Evolutionary conservation across 2,329 filamentous ascomycete species (phyloP), one percentile per base, ranked within the genome.

Genomic region (Calonectria fujianensis): DNA sequence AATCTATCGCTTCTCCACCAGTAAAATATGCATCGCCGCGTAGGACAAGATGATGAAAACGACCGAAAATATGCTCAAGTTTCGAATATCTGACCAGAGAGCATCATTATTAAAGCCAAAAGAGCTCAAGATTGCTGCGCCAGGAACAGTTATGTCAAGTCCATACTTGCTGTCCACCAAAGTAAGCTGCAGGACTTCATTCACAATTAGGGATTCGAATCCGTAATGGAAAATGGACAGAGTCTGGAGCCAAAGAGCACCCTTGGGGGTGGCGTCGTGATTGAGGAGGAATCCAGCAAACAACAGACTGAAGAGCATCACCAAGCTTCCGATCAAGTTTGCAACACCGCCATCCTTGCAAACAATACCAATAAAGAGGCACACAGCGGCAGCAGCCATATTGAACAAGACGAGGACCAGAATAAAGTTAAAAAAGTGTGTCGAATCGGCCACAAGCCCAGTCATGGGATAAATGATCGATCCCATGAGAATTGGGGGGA

Each of bases 391-490:
- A 0, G 97, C 96, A 0, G 97, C 96, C 35, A 99, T 89, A 84
- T 99, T 99, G 89, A 99, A 99, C 27, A 99, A 90, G 0, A 98
- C 95, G 57, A 99, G 89, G 69, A 98, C 95, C 5, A 98, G 88
- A 78, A 98, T 91, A 82, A 99, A 99, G 78, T 94, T 95, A 83
- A 96, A 91, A 85, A 99, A 99, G 82, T 98, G 94, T 2, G 91
- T 87, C 83, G 92, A 93, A 72, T 96, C 94, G 0, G 97, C 91
- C 29, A 97, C 93, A 18, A 99, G 89, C 2, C 97, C 97, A 0
- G 96, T 98, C 97, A 99, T 99, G 0, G 97, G 97, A 83, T 99
- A 99, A 29, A 99, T 92, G 76, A 99, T 98, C 37, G 95, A 92
- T 20, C 96, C 97, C 91, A 98, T 97, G 74, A 99, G 93, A 75